A percentile compares a stretch with the other conserved stretches of the same genome.
These are phyloP conservation scores for Exserohilum turcica DNA, from an alignment of 2,329 filamentous ascomycete species.

Conservation along the genomic window DNA sequence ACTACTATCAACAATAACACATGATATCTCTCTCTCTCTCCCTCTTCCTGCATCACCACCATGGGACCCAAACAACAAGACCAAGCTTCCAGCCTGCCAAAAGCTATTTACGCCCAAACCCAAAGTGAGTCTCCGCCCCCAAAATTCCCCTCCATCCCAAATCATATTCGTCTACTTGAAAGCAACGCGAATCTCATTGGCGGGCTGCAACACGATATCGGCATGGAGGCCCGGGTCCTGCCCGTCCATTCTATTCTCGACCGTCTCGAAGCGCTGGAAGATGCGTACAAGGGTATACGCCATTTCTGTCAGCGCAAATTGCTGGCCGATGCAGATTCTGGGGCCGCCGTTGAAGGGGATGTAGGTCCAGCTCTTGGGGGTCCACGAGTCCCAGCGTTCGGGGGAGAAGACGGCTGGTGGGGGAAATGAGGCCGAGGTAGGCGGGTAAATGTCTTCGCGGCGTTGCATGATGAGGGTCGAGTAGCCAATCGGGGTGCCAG, in stretches of 20 bases:
- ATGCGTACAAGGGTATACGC: constrained; percentile 55
- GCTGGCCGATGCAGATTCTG: constrained; percentile 58
- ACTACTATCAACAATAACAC: too few species aligned
- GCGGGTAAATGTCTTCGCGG: constrained; percentile 56
- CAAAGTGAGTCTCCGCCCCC: too few species aligned
- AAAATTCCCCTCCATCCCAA: too few species aligned
- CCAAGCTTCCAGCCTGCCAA: too few species aligned
- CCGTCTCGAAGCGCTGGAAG: constrained; percentile 51
- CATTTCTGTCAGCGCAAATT: constrained; percentile 59
- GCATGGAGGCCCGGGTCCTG: constrained; percentile 48
- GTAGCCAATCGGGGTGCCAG: constrained; percentile 54
- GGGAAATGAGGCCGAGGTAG: constrained; percentile 46
- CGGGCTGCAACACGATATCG: constrained; percentile 57
- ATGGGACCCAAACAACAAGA: too few species aligned
- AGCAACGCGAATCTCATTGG: constrained; percentile 47
- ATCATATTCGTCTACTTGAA: constrained; percentile 41
- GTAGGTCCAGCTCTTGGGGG: constrained; percentile 56
- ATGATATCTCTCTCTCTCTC: too few species aligned
- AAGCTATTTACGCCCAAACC: too few species aligned
- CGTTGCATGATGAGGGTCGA: constrained; percentile 57
- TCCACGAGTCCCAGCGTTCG: constrained; percentile 57
- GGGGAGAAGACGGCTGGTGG: constrained; percentile 52
- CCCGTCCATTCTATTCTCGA: constrained; percentile 50
- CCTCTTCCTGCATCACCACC: too few species aligned
- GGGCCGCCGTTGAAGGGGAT: constrained; percentile 57